These are phyloP conservation scores for Ganoderma leucocontextum DNA, from an alignment of 1,284 basidiomycete genomes.

Conservation along the genomic window DNA sequence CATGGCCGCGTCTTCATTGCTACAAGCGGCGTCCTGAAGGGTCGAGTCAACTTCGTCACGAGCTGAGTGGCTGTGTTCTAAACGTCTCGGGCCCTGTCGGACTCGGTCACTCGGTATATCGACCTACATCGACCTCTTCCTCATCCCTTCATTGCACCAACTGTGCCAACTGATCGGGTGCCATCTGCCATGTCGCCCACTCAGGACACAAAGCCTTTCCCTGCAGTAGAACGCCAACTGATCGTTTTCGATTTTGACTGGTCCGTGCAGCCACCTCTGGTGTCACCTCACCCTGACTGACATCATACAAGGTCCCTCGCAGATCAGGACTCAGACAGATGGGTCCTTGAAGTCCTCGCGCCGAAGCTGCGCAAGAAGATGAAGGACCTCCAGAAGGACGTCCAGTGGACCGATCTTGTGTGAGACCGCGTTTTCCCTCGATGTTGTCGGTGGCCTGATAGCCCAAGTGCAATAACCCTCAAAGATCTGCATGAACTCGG, in stretches of 20 bases:
- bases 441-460: constrained; percentile 7
- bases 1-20: background rate
- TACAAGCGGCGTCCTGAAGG: background rate
- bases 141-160: constrained; percentile 11
- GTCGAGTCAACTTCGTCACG: background rate
- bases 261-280: constrained; percentile 51
- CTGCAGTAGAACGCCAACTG: constrained; percentile 70
- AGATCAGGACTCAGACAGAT: constrained; percentile 98
- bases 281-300: background rate
- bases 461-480: constrained; percentile 69
- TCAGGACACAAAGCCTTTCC: constrained; percentile 32
- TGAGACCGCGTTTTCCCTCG: constrained; percentile 49
- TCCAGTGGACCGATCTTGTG: constrained; percentile 97
- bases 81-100: background rate
- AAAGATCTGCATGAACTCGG: constrained; percentile 76
- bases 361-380: constrained; percentile 88
- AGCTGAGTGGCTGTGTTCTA: background rate
- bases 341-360: constrained; percentile 92
- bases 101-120: no score
- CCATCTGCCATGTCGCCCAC: constrained; percentile 17
- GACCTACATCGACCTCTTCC: background rate
- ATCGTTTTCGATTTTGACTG: constrained; percentile 99
- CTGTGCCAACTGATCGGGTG: background rate
- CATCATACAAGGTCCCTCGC: constrained; percentile 73
- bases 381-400: constrained; percentile 69